Evolutionary conservation across 2,329 filamentous ascomycete genomes (phyloP).

Genomic region (Xylaria sp.): DNA sequence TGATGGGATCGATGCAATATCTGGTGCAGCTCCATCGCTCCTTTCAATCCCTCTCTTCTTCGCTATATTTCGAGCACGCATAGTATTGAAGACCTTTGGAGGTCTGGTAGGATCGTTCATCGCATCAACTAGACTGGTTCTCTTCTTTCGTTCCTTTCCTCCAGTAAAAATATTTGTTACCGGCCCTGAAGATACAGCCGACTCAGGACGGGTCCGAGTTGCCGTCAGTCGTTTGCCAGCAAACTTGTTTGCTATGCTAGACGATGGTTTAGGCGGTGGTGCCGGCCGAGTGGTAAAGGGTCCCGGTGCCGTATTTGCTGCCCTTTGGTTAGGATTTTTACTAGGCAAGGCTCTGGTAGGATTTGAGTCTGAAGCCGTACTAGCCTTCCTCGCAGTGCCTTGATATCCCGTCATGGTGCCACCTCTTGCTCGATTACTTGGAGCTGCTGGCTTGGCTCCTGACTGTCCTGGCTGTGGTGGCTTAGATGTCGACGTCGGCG

Average conservation of each 20-base stretch:
- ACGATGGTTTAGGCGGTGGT: conserved; percentile 13
- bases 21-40: conserved; percentile 45
- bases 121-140: conserved; percentile 41
- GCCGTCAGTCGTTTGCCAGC: conserved; percentile 31
- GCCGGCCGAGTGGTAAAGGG: conserved; percentile 3
- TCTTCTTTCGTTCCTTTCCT: conserved; percentile 44
- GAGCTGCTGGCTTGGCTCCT: conserved; percentile 9
- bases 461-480: conserved; percentile 1
- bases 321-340: conserved; percentile 9
- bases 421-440: conserved; percentile 4
- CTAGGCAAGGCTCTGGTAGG: neutral
- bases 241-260: conserved; percentile 28
- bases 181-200: conserved; percentile 8
- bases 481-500: conserved; percentile 14
- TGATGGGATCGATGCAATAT: conserved; percentile 39
- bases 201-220: conserved; percentile 28
- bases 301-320: conserved; percentile 1
- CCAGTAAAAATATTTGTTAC: conserved; percentile 49
- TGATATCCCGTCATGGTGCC: conserved; percentile 38
- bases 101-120: conserved; percentile 46
- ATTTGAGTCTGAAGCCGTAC: conserved; percentile 5
- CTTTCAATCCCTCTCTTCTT: conserved; percentile 47
- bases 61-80: conserved; percentile 43
- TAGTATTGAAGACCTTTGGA: conserved; percentile 45
- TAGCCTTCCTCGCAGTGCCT: conserved; percentile 40